phyloP scores from a whole-genome alignment of 129 eudicot genomes.

The Arctium lappa region DNA sequence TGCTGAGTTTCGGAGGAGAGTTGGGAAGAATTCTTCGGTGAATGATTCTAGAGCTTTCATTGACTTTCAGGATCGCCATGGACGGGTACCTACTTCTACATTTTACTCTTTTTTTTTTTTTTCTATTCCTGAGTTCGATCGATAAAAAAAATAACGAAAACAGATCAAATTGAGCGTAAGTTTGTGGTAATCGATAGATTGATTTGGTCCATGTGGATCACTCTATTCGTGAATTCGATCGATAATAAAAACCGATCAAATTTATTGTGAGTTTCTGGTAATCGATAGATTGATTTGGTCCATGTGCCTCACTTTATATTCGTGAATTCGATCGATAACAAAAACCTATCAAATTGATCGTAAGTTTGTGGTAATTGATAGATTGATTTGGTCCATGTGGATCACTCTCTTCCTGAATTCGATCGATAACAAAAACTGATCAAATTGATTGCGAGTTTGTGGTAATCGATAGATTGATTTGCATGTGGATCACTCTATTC shows the following conservation, averaged over 20 bases:
- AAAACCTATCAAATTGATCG: not conserved
- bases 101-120: not conserved
- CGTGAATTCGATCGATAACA: not conserved
- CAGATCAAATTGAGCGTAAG: not conserved
- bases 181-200: not conserved
- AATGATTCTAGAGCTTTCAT: slow-evolving; percentile 82
- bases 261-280: too few species aligned
- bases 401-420: too few species aligned
- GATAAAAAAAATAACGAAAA: not conserved
- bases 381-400: too few species aligned
- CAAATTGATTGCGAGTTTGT: too few species aligned
- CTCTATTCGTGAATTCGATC: too few species aligned
- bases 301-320: not conserved
- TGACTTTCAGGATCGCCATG: slow-evolving; percentile 80
- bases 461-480: too few species aligned
- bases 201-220: too few species aligned
- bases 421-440: too few species aligned
- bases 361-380: not conserved
- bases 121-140: not conserved
- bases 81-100: slow-evolving; percentile 43
- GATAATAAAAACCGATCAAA: too few species aligned
- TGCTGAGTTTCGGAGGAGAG: slow-evolving; percentile 87
- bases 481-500: not conserved
- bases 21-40: slow-evolving; percentile 82
- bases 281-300: too few species aligned